Evolutionary conservation across 768 basidiomycete genomes (phyloP), one percentile per base, ranked within the genome.

Genomic region (Leucocoprinus sp.): DNA sequence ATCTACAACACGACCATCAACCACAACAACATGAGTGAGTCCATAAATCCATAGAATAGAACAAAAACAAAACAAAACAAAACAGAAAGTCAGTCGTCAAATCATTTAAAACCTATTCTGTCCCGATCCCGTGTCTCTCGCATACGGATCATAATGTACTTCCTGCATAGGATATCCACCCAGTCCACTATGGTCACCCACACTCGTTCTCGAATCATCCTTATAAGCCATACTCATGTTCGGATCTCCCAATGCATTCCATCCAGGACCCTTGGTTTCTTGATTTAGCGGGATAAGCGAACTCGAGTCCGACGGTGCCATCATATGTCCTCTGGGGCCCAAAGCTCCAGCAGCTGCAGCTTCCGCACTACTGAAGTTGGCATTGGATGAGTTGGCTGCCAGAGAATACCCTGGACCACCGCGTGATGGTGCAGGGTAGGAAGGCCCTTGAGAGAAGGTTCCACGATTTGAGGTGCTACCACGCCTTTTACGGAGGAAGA

Each of bases 261-360:
- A 82, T 38, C 72, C 68, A 53, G 67, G 69, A 54, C 72, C 77
- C 44, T 66, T 54, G 55, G 76, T 80, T 45, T 73, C 75, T 57
- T 81, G 80, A 52, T 76, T 75, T 55, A 87, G 60, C n/a, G 84
- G 84, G 42, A 82, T 66, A 55, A 86, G 85, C 27, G 82, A 74
- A 51, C 79, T 81, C 55, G 80, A 78, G 64, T 82, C 76, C 51
- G 80, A 80, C 5, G 39, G 46, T 0, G 4, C 24, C 18, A 28
- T 28, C 1, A 31, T 42, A 48, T 48, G 46, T 19, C 46, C 46
- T 26, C 46, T 48, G n/a, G n/a, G n/a, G n/a, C n/a, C 18, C 14
- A 18, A 8, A 29, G 21, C 5, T 41, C 39, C 23, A 42, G 78
- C 31, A 9, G 27, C 41, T n/a, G 14, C 33, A 18, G 17, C 28